Conservation (phyloP, 371 early-diverging fungal genomes). For the Lichtheimia ramosa region DNA sequence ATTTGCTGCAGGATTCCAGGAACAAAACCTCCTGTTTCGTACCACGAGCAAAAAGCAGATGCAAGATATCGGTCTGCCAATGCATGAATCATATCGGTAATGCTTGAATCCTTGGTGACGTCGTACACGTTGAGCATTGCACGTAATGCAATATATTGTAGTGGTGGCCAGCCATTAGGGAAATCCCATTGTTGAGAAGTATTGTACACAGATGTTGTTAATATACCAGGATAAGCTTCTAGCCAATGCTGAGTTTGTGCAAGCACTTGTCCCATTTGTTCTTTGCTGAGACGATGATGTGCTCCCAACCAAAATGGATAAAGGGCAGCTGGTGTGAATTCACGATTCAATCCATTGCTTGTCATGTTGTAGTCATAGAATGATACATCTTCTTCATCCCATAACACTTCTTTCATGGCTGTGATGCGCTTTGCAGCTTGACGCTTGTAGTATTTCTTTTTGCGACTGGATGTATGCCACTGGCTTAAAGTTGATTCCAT, state of each 20-base stretch:
- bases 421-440: slow-evolving; percentile 37
- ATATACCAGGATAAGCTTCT: slow-evolving; percentile 56
- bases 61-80: slow-evolving; percentile 67
- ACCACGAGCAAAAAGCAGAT: slow-evolving; percentile 73
- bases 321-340: slow-evolving; percentile 42
- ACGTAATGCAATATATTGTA: slow-evolving; percentile 55
- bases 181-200: slow-evolving; percentile 87
- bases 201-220: slow-evolving; percentile 63
- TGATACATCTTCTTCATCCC: slow-evolving; percentile 39
- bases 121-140: slow-evolving; percentile 42
- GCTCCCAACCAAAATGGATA: slow-evolving; percentile 55
- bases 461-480: slow-evolving; percentile 38
- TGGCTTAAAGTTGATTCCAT: slow-evolving; percentile 64
- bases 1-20: slow-evolving; percentile 38
- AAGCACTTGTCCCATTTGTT: slow-evolving; percentile 25
- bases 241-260: slow-evolving; percentile 29
- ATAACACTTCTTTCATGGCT: slow-evolving; percentile 53
- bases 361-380: slow-evolving; percentile 63
- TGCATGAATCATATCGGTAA: slow-evolving; percentile 32
- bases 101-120: slow-evolving; percentile 6
- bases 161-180: slow-evolving; percentile 83
- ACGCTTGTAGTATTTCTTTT: slow-evolving; percentile 27
- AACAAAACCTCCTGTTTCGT: slow-evolving; percentile 63
- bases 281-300: slow-evolving; percentile 25
- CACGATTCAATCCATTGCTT: slow-evolving; percentile 22